Evolutionary conservation across 352 stramenopile species (phyloP).

Genomic region (Phytopythium montanum): DNA sequence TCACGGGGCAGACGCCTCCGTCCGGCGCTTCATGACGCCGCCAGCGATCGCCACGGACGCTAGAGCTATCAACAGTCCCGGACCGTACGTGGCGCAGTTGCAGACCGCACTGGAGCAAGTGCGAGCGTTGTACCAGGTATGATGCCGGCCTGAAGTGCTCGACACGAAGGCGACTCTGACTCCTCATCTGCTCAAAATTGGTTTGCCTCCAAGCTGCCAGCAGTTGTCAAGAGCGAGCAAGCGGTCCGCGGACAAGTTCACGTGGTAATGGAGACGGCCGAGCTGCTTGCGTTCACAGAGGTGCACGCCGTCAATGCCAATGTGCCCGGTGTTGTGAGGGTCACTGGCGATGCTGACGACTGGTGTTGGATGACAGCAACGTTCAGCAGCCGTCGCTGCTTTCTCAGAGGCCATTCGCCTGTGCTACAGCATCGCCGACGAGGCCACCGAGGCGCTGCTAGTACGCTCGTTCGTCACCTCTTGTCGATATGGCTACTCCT

Average conservation of each 20-base stretch:
- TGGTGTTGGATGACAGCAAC: slow-evolving; percentile 16
- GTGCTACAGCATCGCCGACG: slow-evolving; percentile 40
- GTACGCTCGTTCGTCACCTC: slow-evolving; percentile 12
- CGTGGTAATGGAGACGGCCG: slow-evolving; percentile 43
- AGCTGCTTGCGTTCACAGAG: slow-evolving; percentile 24
- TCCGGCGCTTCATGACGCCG: slow-evolving; percentile 1
- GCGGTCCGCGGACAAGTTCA: slow-evolving; percentile 37
- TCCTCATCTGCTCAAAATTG: neutral
- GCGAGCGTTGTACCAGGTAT: slow-evolving; percentile 34
- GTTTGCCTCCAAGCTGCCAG: slow-evolving; percentile 17
- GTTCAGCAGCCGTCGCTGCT: slow-evolving; percentile 20
- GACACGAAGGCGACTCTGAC: neutral
- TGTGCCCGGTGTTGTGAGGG: neutral
- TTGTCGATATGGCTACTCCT: neutral
- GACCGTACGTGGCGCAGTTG: slow-evolving; percentile 14
- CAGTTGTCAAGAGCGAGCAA: slow-evolving; percentile 22
- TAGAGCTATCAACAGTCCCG: neutral
- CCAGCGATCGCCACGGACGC: neutral
- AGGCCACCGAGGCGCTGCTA: slow-evolving; percentile 38
- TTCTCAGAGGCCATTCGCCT: slow-evolving; percentile 42
- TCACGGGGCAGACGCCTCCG: neutral
- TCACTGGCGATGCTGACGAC: neutral
- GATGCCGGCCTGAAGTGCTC: neutral
- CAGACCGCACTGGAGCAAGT: slow-evolving; percentile 23
- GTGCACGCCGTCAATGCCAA: slow-evolving; percentile 12